Base-by-base conservation (phyloP, 2,329 filamentous ascomycete species). In the Macroventuria anomochaeta region DNA sequence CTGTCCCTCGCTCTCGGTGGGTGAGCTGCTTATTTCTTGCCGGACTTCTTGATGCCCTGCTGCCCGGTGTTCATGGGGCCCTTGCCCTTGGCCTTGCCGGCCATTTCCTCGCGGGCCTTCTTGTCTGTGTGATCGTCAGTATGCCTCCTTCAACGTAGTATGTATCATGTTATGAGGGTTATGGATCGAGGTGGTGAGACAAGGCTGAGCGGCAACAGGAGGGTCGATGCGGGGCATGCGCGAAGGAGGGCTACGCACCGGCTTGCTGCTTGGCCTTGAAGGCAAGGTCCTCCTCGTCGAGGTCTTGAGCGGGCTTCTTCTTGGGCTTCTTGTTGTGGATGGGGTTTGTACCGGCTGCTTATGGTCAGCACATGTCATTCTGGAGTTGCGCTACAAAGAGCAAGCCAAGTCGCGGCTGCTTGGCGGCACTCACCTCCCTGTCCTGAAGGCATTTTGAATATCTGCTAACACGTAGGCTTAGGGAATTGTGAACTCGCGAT, bases 41-140 rank as follows among this genome's bases (percentile, higher is more conserved):
- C 93, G 58, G 90, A 95, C 86, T 96, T 97, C 88, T 97, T 97
- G 82, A 97, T 96, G 59, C 91, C 92, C 79, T 96, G 91, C 41
- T 83, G 77, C 28, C 91, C 92, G 26, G 86, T 88, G 79, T 92
- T 93, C 74, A 97, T 75, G 31, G 93, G 93, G 3, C 93, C 93
- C 80, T 96, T 96, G 76, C 90, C 90, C 69, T 89, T 88, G 38
- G 90, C 88, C 80, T 91, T 90, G 57, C 87, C 83, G n/a, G 88
- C 86, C 78, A 96, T 74, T 8, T 92, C 91, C 32, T 74, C 72
- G 53, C 71, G 72, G 8, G 72, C 78, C 80, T 96, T 93, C 76
- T 81, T 81, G 65, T 81, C 79, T 81, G 61, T 37, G 39, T 57
- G 36, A 0, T 12, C 11, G 46, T 50, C 36, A 46, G 46, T 46